phyloP scores from a whole-genome alignment of 495 filamentous ascomycete species.

The Penicillium subrubescens region DNA sequence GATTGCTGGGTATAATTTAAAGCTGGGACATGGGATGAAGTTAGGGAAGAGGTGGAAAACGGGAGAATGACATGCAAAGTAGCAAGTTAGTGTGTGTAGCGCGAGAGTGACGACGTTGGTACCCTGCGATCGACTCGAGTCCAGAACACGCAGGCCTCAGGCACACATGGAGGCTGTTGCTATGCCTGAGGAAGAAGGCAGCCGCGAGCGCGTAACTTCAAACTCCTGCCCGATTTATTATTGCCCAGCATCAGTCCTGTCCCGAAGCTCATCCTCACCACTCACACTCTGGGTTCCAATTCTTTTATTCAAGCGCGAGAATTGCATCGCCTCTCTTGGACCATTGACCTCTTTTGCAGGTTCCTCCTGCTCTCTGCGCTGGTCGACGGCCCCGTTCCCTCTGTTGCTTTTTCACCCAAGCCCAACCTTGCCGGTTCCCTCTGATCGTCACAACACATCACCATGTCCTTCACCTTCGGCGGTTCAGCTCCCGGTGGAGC shows the following conservation, averaged over 20 bases:
- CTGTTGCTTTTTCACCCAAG: slow-evolving; percentile 25
- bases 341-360: slow-evolving; percentile 22
- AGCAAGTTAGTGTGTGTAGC: slow-evolving; percentile 18
- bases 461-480: slow-evolving; percentile 44
- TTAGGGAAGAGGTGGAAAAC: slow-evolving; percentile 15
- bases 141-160: slow-evolving; percentile 40
- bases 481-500: slow-evolving; percentile 37
- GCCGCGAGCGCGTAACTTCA: slow-evolving; percentile 21
- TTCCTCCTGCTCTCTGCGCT: slow-evolving; percentile 12
- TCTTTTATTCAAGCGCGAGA: slow-evolving; percentile 8
- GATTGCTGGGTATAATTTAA: slow-evolving; percentile 21
- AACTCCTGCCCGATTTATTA: slow-evolving; percentile 32
- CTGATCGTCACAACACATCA: slow-evolving; percentile 24
- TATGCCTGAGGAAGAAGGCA: slow-evolving; percentile 18
- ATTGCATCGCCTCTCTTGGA: slow-evolving; percentile 6
- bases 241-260: slow-evolving; percentile 19
- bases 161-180: slow-evolving; percentile 1
- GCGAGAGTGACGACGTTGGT: slow-evolving; percentile 35
- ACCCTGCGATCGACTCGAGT: slow-evolving; percentile 41
- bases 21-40: slow-evolving; percentile 22
- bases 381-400: slow-evolving; percentile 24
- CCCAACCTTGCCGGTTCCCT: slow-evolving; percentile 20
- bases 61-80: slow-evolving; percentile 22
- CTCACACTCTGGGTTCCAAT: slow-evolving; percentile 13
- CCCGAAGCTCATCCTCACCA: slow-evolving; percentile 7